Percentiles rank a stretch among this genome's conserved stretches.
These are phyloP conservation scores for Pythium insidiosum DNA, from an alignment of 352 stramenopile species.

Conservation along the genomic window DNA sequence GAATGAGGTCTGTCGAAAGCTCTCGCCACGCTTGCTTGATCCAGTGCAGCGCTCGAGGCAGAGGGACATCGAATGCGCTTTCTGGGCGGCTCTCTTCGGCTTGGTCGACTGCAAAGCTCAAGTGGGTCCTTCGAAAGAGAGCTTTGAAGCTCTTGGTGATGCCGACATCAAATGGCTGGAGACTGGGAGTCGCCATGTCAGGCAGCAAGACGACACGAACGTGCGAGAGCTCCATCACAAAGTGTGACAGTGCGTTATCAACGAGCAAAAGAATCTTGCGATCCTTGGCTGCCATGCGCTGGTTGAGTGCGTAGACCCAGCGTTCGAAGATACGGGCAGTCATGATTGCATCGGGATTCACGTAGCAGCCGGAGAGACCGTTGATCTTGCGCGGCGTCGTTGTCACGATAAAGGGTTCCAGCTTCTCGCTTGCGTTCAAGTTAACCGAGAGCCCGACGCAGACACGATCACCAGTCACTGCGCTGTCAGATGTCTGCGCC, in stretches of 20 bases:
- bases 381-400: slow-evolving; percentile 3
- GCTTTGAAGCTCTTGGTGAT: slow-evolving; percentile 14
- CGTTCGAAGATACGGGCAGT: slow-evolving; percentile 12
- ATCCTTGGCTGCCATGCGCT: slow-evolving; percentile 8
- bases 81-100: slow-evolving; percentile 3
- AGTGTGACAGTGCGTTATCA: slow-evolving; percentile 5
- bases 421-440: slow-evolving; percentile 11
- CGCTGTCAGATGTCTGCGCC: no score
- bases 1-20: slow-evolving; percentile 6
- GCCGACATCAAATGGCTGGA: slow-evolving; percentile 5
- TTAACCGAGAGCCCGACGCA: slow-evolving; percentile 12
- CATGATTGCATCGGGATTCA: slow-evolving; percentile 10
- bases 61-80: slow-evolving; percentile 6
- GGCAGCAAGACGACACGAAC: slow-evolving; percentile 5
- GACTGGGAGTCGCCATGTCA: background rate
- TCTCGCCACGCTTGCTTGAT: slow-evolving; percentile 15
- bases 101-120: slow-evolving; percentile 14
- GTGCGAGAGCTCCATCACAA: slow-evolving; percentile 8
- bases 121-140: slow-evolving; percentile 8
- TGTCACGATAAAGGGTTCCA: slow-evolving; percentile 9
- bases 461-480: no score
- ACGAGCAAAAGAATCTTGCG: no score
- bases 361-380: slow-evolving; percentile 5
- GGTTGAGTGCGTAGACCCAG: slow-evolving; percentile 16
- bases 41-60: slow-evolving; percentile 8